These are phyloP conservation scores for Blumeria hordei DNA, from an alignment of 2,329 filamentous ascomycete genomes.

Conservation along the genomic window DNA sequence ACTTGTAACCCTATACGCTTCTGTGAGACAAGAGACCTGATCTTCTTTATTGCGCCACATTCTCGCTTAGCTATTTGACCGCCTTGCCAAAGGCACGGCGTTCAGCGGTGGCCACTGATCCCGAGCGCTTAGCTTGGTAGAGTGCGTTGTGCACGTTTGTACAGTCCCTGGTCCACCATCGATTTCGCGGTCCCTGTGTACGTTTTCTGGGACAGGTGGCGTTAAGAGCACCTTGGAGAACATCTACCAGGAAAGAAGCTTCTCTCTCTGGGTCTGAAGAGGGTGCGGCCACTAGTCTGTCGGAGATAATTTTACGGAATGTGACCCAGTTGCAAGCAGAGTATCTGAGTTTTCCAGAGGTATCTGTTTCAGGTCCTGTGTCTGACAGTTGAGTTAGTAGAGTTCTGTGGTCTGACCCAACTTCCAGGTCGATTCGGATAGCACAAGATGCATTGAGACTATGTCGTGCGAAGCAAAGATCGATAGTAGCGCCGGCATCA, in stretches of 20 bases:
- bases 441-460: background rate
- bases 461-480: background rate
- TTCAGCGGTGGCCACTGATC: background rate
- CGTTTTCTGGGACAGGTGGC: background rate
- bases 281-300: background rate
- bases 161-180: background rate
- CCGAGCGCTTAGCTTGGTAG: background rate
- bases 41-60: background rate
- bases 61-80: background rate
- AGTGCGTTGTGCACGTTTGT: background rate
- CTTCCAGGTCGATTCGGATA: background rate
- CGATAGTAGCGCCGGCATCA: background rate
- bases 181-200: background rate
- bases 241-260: background rate
- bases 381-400: background rate
- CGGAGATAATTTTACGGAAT: background rate
- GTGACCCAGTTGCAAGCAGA: background rate
- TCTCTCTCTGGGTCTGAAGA: background rate
- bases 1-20: too few relatives aligned
- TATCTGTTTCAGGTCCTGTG: background rate
- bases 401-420: background rate
- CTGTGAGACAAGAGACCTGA: too few relatives aligned
- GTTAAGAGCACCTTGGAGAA: background rate
- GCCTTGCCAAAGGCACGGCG: background rate
- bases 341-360: background rate